A percentile compares a stretch with the other conserved stretches of the same genome.
These are phyloP conservation scores for Rhodotorula taiwanensis DNA, from an alignment of 768 basidiomycete species.

Conservation along the genomic window DNA sequence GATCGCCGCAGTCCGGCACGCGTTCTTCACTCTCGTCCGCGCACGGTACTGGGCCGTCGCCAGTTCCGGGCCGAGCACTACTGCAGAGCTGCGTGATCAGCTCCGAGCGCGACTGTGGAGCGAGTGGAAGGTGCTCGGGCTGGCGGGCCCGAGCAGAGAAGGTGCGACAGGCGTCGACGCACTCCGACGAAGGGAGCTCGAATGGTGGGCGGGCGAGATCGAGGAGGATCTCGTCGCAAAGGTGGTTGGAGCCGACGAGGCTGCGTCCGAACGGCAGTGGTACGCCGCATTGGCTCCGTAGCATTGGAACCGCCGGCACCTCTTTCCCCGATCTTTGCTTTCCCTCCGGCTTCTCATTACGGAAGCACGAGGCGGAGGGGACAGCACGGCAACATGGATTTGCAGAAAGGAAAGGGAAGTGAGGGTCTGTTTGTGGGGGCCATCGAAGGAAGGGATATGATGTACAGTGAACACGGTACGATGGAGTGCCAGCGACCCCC, in stretches of 20 bases:
- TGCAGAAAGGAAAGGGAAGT: too few relatives aligned
- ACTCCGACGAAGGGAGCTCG: neutral
- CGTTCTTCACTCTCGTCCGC: conserved; percentile 15
- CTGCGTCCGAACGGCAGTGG: conserved; percentile 3
- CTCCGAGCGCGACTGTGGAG: conserved; percentile 18
- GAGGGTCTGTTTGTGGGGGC: too few relatives aligned
- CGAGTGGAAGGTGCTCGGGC: neutral
- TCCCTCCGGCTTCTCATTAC: too few relatives aligned
- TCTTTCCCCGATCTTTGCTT: neutral
- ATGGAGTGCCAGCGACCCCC: too few relatives aligned
- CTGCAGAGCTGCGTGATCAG: neutral
- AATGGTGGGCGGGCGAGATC: conserved; percentile 19
- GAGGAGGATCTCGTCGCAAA: conserved; percentile 11
- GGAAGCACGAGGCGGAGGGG: too few relatives aligned
- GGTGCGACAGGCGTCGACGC: neutral
- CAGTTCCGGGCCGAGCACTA: neutral
- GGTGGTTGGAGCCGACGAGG: neutral
- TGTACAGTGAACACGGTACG: too few relatives aligned
- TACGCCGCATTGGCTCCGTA: neutral
- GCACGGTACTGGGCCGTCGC: conserved; percentile 2
- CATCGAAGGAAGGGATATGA: too few relatives aligned
- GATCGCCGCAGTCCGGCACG: conserved; percentile 1
- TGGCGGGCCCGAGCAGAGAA: neutral
- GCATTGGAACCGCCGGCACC: neutral
- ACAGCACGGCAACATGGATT: too few relatives aligned